phyloP scores from a whole-genome alignment of 2,329 filamentous ascomycete genomes.

The Fusarium pseudonygamai region DNA sequence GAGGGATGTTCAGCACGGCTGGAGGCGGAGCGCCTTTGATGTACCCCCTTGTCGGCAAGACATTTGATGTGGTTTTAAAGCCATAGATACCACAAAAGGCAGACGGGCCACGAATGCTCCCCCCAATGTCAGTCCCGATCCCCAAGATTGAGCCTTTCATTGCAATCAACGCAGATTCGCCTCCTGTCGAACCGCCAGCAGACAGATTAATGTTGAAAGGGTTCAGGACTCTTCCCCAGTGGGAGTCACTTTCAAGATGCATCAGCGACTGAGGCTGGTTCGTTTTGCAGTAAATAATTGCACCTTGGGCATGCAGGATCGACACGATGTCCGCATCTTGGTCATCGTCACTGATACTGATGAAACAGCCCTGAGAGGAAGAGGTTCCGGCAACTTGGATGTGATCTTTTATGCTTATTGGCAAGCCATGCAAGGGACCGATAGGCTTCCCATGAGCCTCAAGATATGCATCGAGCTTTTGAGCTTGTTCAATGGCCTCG shows the following conservation, averaged over 20 bases:
- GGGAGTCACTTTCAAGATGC: constrained; percentile 64
- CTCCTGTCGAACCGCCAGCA: constrained; percentile 70
- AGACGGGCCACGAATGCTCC: constrained; percentile 14
- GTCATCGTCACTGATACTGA: constrained; percentile 16
- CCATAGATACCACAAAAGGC: constrained; percentile 23
- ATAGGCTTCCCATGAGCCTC: neutral
- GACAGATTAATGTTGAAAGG: constrained; percentile 68
- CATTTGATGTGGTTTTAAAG: constrained; percentile 16
- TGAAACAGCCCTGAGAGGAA: constrained; percentile 13
- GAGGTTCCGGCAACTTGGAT: constrained; percentile 24
- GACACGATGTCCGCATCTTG: constrained; percentile 55
- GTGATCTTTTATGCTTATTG: constrained; percentile 35
- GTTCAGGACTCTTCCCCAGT: constrained; percentile 69
- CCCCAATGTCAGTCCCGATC: constrained; percentile 13
- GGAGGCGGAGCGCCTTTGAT: constrained; percentile 34
- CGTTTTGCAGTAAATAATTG: constrained; percentile 74
- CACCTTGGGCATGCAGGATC: constrained; percentile 67
- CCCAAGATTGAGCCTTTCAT: constrained; percentile 40
- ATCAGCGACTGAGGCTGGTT: constrained; percentile 65
- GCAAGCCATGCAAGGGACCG: constrained; percentile 29
- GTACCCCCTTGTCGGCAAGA: constrained; percentile 17
- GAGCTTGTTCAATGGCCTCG: constrained; percentile 19
- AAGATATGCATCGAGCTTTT: constrained; percentile 17
- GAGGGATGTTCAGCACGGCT: constrained; percentile 47
- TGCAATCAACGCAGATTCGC: constrained; percentile 52